phyloP scores from a whole-genome alignment of 768 basidiomycete genomes.

The Amanita jacksonii region DNA sequence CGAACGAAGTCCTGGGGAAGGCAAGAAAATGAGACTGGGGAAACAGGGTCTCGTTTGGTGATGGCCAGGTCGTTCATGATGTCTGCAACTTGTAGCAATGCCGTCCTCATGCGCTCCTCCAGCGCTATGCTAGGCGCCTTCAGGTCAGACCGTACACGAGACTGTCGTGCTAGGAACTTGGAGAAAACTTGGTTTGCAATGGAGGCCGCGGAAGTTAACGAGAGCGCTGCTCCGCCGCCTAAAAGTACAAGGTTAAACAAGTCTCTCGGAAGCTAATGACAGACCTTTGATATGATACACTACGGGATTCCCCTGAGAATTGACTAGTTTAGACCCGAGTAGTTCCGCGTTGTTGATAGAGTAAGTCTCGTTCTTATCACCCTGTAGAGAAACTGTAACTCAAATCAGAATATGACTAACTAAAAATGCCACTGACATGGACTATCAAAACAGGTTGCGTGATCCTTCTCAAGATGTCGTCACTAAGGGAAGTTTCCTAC shows the following conservation, averaged over 20 bases:
- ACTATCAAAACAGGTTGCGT: constrained; percentile 59
- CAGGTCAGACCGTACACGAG: constrained; percentile 41
- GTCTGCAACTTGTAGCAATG: constrained; percentile 43
- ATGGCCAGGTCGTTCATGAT: constrained; percentile 38
- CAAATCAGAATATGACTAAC: not conserved
- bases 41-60: constrained; percentile 42
- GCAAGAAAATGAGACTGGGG: constrained; percentile 60
- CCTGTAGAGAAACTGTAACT: constrained; percentile 28
- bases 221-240: constrained; percentile 50
- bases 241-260: not conserved
- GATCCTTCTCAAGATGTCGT: constrained; percentile 40
- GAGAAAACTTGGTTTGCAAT: constrained; percentile 54
- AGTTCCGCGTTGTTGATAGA: constrained; percentile 49
- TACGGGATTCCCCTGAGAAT: constrained; percentile 38
- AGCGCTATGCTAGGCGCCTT: constrained; percentile 23
- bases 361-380: constrained; percentile 45
- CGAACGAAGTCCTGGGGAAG: constrained; percentile 41
- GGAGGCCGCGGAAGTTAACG: constrained; percentile 45
- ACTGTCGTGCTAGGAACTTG: constrained; percentile 51
- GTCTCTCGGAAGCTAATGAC: constrained; percentile 5
- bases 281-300: constrained; percentile 57
- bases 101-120: constrained; percentile 42
- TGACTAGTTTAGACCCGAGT: constrained; percentile 37
- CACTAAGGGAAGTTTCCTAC: constrained; percentile 41
- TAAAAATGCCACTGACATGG: constrained; percentile 35